Evolutionary conservation across 73 alveolate species (phyloP).

Genomic region (Paramecium bursaria): DNA sequence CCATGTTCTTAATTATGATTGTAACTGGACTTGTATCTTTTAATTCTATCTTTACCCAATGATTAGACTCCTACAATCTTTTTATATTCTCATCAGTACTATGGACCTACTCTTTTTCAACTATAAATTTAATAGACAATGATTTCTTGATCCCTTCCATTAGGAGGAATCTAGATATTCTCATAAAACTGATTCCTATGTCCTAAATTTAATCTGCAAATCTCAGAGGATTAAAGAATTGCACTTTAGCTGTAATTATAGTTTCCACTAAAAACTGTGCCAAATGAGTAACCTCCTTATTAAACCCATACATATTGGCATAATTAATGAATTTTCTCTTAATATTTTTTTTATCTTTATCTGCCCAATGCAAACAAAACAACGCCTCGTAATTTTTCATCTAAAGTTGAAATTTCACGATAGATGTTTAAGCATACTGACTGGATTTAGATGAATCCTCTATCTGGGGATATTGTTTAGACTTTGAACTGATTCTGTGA

Average conservation of each 20-base stretch:
- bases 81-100: conserved; percentile 40
- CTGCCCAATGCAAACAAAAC: conserved; percentile 53
- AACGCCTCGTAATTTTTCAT: conserved; percentile 43
- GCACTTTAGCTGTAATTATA: conserved; percentile 42
- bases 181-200: conserved; percentile 50
- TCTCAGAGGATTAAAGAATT: conserved; percentile 46
- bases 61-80: not conserved
- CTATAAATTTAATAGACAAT: conserved; percentile 13
- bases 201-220: conserved; percentile 44
- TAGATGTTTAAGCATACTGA: conserved; percentile 5
- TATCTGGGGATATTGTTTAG: conserved; percentile 18
- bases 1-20: conserved; percentile 38
- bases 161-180: conserved; percentile 43
- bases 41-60: conserved; percentile 24
- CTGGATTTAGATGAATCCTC: conserved; percentile 21
- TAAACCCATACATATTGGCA: conserved; percentile 62
- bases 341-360: conserved; percentile 55
- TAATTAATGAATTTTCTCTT: conserved; percentile 53
- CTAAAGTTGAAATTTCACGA: conserved; percentile 27
- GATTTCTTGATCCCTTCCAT: conserved; percentile 47
- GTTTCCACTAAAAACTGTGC: conserved; percentile 50
- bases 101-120: conserved; percentile 18
- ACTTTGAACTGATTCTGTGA: not conserved
- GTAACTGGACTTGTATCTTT: conserved; percentile 51
- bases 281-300: conserved; percentile 46